Evolutionary conservation across 371 early-diverging fungal genomes (phyloP), one percentile per base, ranked within the genome.

Genomic region (Globomyces sp.): DNA sequence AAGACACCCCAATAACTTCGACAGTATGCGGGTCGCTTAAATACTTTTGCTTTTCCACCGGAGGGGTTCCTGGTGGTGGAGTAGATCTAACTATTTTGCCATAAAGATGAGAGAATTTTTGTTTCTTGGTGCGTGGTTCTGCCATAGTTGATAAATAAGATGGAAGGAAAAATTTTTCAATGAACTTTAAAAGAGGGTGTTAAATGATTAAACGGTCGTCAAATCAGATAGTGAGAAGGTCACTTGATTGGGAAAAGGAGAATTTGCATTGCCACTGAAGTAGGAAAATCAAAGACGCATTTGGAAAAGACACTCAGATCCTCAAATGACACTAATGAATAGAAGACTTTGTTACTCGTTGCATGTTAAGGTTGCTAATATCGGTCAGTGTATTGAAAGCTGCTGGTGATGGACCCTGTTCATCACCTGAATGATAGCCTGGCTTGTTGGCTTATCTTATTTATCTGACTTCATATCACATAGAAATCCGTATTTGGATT

Each of bases 1-100:
- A 60, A 34, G 61, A 60, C 6, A 60, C 61, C 34, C 61, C 61
- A 13, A 60, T 60, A 11, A 60, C 61, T 48, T 60, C 61, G 10
- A 49, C 50, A 48, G 61, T 60, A 41, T 60, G 61, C 5, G 61
- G 61, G 34, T 46, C 36, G 13, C 43, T 42, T 37, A 60, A 49
- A 44, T 48, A 60, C 50, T 41, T 40, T 41, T 60, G 61, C 11
- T 60, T 41, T 60, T 60, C 61, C 3, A 60, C 61, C 9, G 61
- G 61, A 9, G 61, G 61, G 6, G 61, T 60, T 1, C 61, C 61
- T 6, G 61, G 61, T 10, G 61, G 61, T 1, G 61, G 61, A 44
- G 61, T 60, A 13, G 61, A 60, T 6, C 61, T 40, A 2, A 39
- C 10, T 42, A 60, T 60, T 13, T 46, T 46, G 34, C 44, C 61